A percentile compares a stretch with the other conserved stretches of the same genome.
These are phyloP conservation scores for Mycena belliarum DNA, from an alignment of 768 basidiomycete genomes.

Conservation along the genomic window DNA sequence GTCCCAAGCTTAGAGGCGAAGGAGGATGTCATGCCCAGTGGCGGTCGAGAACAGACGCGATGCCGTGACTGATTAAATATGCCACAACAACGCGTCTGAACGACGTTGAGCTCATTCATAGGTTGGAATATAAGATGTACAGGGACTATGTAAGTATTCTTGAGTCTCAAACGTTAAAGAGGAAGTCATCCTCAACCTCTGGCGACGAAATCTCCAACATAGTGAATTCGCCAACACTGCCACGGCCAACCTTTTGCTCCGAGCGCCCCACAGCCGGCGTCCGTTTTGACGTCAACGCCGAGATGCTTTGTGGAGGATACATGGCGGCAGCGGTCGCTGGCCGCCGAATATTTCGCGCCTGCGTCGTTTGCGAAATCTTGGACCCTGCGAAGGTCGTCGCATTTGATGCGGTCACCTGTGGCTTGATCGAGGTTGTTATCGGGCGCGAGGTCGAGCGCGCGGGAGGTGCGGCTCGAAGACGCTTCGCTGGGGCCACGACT, in stretches of 20 bases:
- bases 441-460: not conserved
- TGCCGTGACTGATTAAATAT: no score
- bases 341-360: not conserved
- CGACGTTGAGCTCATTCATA: no score
- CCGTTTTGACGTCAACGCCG: no score
- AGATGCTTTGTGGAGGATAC: not conserved
- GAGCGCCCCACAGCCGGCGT: no score
- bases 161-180: not conserved
- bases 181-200: not conserved
- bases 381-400: constrained; percentile 13
- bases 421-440: not conserved
- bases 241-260: no score
- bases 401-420: not conserved
- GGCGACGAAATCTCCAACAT: not conserved
- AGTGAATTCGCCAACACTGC: not conserved
- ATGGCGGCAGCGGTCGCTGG: not conserved
- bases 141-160: no score
- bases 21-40: not conserved
- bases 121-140: no score
- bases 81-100: no score
- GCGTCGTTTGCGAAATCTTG: not conserved
- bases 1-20: not conserved
- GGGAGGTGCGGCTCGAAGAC: not conserved
- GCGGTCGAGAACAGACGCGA: no score
- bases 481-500: not conserved